Base-by-base conservation (phyloP, 106 monocot species). In the Apostasia ramifera region DNA sequence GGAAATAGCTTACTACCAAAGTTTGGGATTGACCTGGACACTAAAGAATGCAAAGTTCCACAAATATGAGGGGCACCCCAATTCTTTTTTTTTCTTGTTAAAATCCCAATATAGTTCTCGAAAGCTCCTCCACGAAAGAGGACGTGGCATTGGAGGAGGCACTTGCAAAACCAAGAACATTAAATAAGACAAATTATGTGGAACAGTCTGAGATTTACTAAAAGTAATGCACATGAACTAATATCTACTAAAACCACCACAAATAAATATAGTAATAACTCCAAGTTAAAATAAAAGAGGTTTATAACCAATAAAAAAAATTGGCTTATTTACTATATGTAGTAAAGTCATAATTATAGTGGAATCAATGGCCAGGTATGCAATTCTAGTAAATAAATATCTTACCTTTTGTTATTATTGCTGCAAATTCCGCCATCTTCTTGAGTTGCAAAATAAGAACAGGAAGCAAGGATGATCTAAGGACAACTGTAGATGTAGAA, bases 81-180 rank as follows among this genome's bases (percentile, higher is more conserved):
- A 81, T 70, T 86, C 86, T 67, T 58, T 63, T 59, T 78, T 89
- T 86, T 82, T 81, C 80, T 84, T 74, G 61, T 48, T 75, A 69
- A 86, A 88, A n/a, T 89, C 66, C 58, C 70, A 45, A 80, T 72
- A 89, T 62, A 89, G 93, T 66, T 86, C 82, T 6, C 62, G 69
- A 40, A 79, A 84, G 66, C 80, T 87, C 73, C 74, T 86, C 80
- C 81, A 89, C 62, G 89, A 86, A 62, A 72, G 64, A 73, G 84
- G 86, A 66, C 81, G 93, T 64, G 93, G 89, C 8, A 89, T 73
- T 68, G 89, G 86, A 84, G 93, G 86, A 69, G 93, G 86, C 93
- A 93, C 93, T 93, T 81, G 56, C 69, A 75, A 77, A 81, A 76
- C 71, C 55, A 55, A 65, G 71, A 53, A 77, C 42, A 76, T 46